Conservation (phyloP, 495 filamentous ascomycete species). For the Hypoxylon cercidicola region DNA sequence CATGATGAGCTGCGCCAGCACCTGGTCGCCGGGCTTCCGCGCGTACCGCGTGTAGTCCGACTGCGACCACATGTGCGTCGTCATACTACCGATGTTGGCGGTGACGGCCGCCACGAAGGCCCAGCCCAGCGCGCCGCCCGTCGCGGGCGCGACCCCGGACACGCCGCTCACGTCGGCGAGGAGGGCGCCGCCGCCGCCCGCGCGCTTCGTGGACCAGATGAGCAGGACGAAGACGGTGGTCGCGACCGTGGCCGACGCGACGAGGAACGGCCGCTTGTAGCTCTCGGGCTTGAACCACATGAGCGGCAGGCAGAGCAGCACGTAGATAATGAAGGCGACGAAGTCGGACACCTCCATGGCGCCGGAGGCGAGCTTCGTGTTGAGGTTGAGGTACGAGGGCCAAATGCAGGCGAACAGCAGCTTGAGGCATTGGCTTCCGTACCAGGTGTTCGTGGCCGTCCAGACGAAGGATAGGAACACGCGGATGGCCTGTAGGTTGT, state of each 20-base stretch:
- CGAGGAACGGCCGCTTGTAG: constrained; percentile 39
- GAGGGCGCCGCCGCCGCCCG: constrained; percentile 27
- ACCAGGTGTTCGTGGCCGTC: constrained; percentile 12
- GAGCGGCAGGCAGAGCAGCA: constrained; percentile 3
- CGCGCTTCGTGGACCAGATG: constrained; percentile 43
- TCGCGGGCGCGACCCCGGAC: constrained; percentile 28
- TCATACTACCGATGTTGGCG: constrained; percentile 37
- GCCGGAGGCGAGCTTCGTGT: constrained; percentile 2
- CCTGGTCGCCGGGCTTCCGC: constrained; percentile 36
- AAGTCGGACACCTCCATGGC: constrained; percentile 7
- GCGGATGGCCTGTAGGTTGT: constrained; percentile 1
- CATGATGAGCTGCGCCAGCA: constrained; percentile 23
- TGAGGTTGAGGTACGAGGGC: constrained; percentile 12
- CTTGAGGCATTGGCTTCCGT: constrained; percentile 1
- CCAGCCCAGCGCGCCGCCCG: constrained; percentile 32
- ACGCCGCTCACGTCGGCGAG: constrained; percentile 23
- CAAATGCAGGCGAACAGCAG: constrained; percentile 6
- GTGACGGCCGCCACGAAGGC: constrained; percentile 37
- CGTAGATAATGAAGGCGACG: constrained; percentile 2
- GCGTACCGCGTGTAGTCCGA: constrained; percentile 46
- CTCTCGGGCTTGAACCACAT: constrained; percentile 45
- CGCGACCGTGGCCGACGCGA: constrained; percentile 23
- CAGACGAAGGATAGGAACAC: constrained; percentile 16
- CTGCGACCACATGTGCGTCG: constrained; percentile 40
- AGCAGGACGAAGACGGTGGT: constrained; percentile 43